Evolutionary conservation across 2,329 filamentous ascomycete genomes (phyloP), one percentile per base, ranked within the genome.

Genomic region (Phialophora expanda): DNA sequence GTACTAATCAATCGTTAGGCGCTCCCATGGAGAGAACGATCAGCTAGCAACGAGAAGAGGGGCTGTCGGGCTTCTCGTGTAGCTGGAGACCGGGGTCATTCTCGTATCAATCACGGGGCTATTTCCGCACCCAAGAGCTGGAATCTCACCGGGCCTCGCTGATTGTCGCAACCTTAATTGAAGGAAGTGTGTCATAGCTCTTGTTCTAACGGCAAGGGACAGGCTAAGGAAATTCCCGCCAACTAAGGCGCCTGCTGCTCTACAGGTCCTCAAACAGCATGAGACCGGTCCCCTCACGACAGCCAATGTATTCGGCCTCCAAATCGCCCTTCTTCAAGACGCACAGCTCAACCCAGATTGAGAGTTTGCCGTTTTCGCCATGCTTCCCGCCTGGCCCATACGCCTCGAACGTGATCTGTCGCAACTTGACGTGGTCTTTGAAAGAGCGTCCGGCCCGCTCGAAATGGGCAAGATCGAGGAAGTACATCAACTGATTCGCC

Each of bases 401-500:
- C 11, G 60, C 41, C 26, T 64, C 65, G 34, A 60, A 62, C 14
- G 65, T 66, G n/a, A 50, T 62, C 30, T 34, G 12, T 28, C 65
- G 34, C 22, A 66, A 24, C 30, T 64, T 64, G 50, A 66, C 65
- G 26, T 66, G 65, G 20, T 66, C 61, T 26, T 61, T 61, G 65
- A 66, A 66, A n/a, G 61, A 60, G 46, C 65, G 60, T 7, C 65
- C 65, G 11, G 65, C 55, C 22, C 38, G 30, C 32, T 66, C 65
- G 28, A 66, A 66, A 54, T 66, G 65, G 4, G 65, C 65, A n/a
- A 66, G 60, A 14, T 66, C 65, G 38, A 66, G 60, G 46, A 63
- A 60, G 55, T 66, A 66, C 60, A 66, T 66, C 41, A 66, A 50
- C 60, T 66, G 65, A 34, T 66, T 64, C 48, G 65, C 38, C 50